Base-by-base conservation (phyloP, 345 rosid species). In the Linum tenue region DNA sequence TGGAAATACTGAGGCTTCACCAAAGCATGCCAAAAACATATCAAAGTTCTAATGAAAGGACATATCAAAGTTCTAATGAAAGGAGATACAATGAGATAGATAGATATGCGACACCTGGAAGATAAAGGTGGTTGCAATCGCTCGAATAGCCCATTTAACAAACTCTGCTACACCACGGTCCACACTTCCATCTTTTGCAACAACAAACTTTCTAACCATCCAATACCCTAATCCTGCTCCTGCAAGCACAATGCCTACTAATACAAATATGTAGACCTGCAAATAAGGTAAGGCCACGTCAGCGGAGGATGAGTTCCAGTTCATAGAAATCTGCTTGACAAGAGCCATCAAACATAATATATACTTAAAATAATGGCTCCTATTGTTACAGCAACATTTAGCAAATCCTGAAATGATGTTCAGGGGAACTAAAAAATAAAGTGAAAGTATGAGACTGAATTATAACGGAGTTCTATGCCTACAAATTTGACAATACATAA, bases 191-290 rank as follows among this genome's bases (percentile, higher is more conserved):
- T 88, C 92, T 69, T 85, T 80, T 12, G 85, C 78, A 37, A 94
- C 80, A 22, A 90, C 91, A 70, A 80, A 94, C 73, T 82, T 94
- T 69, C 88, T 82, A 73, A 94, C 99, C 15, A 90, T 81, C 97
- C 97, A 94, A 72, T 76, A 88, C 64, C 99, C 99, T 51, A 87
- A 76, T 73, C 88, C 97, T 78, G 99, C 99, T 75, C 99, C 99
- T 0, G 95, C 68, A n/a, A 90, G 75, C 64, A 79, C 68, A 71
- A 86, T 78, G 69, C 89, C 95, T 4, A 86, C 84, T 43, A 90
- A 68, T 51, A 86, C 70, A 57, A 88, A 78, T 44, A 94, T 41
- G 17, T 81, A 85, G 39, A 86, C 91, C 97, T 91, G 88, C 59
- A 65, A 55, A 48, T 5, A 60, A 59, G 74, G 70, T 4, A 66